Base-by-base conservation (phyloP, 164 flowering plant genomes). In the Kingdonia uniflora region DNA sequence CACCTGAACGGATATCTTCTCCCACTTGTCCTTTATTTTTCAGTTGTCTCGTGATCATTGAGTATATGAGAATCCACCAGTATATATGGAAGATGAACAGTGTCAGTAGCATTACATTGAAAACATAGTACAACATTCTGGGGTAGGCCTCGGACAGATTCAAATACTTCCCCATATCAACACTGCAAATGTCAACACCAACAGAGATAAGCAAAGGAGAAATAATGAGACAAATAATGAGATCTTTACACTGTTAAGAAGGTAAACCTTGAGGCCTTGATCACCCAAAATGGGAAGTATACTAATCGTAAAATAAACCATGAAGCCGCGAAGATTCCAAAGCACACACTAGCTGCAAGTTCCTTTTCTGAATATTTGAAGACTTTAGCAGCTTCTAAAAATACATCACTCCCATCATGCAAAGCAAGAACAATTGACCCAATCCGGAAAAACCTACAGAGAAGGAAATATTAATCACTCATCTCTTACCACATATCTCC, bases 1-100 rank as follows among this genome's bases (percentile, higher is more conserved):
- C 65, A 91, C 98, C 99, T 55, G 95, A 86, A 80, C 99, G 74
- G 49, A 92, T 77, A 64, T 92, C 99, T 70, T 86, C 97, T 48
- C 95, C 97, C 39, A 89, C 92, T 77, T 81, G 57, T 62, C 97
- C 95, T 58, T 74, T 77, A 67, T 86, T 88, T 67, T 79, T 70
- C 69, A 88, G 78, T 65, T 84, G 95, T 71, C 74, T 74, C 63
- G 20, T 67, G 59, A 86, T 75, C 99, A 92, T 88, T 19, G 74
- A 19, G 54, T 57, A 92, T 55, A 92, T 92, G 57, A 92, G 87
- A 44, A 74, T 50, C 95, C 97, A 81, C 99, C 99, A 92, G 71
- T 92, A 92, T 42, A 88, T 72, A 67, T 92, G 99, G 74, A 92
- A 84, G 47, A 80, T 71, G 53, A 92, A 80, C 53, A 92, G 74